These are phyloP conservation scores for Lanmaoa rubissima DNA, from an alignment of 768 basidiomycete genomes.

Conservation along the genomic window DNA sequence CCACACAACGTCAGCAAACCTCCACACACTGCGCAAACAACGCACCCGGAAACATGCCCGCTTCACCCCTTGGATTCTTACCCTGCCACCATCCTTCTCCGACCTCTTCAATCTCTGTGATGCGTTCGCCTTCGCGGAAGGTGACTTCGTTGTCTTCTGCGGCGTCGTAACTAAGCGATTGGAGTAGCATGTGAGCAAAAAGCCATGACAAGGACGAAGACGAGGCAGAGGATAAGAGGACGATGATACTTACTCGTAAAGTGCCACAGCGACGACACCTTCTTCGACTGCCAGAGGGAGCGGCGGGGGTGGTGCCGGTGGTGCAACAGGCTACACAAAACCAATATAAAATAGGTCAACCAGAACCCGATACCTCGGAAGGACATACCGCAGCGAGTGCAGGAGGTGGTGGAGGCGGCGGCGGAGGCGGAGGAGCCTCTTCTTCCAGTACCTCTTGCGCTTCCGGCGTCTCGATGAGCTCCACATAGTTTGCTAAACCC, in stretches of 20 bases:
- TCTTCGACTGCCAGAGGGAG: constrained; percentile 55
- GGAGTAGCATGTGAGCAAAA: neutral
- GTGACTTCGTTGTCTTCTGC: constrained; percentile 89
- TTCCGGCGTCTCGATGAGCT: constrained; percentile 56
- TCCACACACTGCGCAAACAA: constrained; percentile 7
- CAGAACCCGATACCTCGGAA: no score
- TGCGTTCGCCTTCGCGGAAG: constrained; percentile 80
- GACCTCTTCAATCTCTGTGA: constrained; percentile 74
- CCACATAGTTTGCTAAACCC: constrained; percentile 80
- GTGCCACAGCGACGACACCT: constrained; percentile 59
- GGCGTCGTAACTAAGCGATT: constrained; percentile 68
- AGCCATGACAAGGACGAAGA: neutral
- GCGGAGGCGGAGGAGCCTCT: constrained; percentile 50
- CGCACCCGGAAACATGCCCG: constrained; percentile 77
- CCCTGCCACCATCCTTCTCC: constrained; percentile 93
- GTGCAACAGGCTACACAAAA: constrained; percentile 29
- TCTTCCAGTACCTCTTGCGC: constrained; percentile 38
- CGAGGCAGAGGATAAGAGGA: neutral
- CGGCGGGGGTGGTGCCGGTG: constrained; percentile 37
- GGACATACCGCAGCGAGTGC: constrained; percentile 41
- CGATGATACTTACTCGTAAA: constrained; percentile 60
- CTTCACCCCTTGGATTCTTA: constrained; percentile 48
- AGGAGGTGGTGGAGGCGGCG: constrained; percentile 37
- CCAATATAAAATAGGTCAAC: neutral
- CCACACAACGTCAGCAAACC: neutral